These are phyloP conservation scores for Lojkania enalia DNA, from an alignment of 2,329 filamentous ascomycete genomes.

Conservation along the genomic window DNA sequence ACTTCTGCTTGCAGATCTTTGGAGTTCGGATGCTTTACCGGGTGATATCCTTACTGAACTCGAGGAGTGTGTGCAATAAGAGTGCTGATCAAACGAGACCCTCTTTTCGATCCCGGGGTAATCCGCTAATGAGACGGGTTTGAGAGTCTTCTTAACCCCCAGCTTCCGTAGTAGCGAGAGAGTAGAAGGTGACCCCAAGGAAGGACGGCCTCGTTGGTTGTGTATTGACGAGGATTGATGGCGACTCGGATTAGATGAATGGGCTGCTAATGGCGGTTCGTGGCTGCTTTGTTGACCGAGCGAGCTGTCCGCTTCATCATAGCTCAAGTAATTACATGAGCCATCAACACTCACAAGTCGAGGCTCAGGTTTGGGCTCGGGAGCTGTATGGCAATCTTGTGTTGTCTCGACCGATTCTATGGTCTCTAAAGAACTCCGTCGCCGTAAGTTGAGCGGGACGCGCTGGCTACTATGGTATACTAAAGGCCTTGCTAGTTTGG, in stretches of 20 bases:
- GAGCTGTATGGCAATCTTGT: too few relatives aligned
- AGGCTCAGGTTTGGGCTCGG: too few relatives aligned
- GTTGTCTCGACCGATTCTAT: slow-evolving; percentile 36
- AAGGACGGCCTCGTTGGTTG: too few relatives aligned
- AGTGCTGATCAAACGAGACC: slow-evolving; percentile 39
- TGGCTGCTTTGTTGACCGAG: too few relatives aligned
- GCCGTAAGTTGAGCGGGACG: slow-evolving; percentile 24
- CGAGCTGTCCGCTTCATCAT: too few relatives aligned
- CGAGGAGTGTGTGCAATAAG: slow-evolving; percentile 32
- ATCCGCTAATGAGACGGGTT: slow-evolving; percentile 15
- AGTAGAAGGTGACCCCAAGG: too few relatives aligned
- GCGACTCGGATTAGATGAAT: too few relatives aligned
- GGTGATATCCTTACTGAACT: slow-evolving; percentile 26
- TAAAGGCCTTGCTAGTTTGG: not conserved
- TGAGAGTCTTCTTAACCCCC: slow-evolving; percentile 13
- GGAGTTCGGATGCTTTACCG: slow-evolving; percentile 20
- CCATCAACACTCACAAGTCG: too few relatives aligned
- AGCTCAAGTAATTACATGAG: too few relatives aligned
- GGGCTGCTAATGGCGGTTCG: too few relatives aligned
- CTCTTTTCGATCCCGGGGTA: slow-evolving; percentile 37
- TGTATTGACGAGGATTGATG: too few relatives aligned
- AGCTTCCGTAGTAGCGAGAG: slow-evolving; percentile 25
- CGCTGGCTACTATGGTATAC: slow-evolving; percentile 18
- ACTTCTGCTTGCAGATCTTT: slow-evolving; percentile 7
- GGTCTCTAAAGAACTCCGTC: slow-evolving; percentile 36